Conservation (phyloP, 2,329 filamentous ascomycete species). For the Aureobasidium sp. region DNA sequence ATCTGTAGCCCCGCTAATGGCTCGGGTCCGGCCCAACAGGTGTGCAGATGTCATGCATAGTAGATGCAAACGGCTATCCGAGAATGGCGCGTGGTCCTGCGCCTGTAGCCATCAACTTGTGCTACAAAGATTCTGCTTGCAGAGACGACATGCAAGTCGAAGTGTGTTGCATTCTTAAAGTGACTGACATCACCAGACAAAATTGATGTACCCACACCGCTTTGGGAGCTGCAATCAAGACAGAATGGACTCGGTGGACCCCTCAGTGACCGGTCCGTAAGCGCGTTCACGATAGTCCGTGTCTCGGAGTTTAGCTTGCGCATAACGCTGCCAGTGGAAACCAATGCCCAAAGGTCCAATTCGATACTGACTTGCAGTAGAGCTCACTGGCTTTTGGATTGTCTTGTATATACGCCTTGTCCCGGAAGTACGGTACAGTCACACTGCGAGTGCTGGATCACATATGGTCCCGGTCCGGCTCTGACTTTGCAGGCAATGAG, state of each 20-base stretch:
- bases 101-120: not conserved
- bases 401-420: not conserved
- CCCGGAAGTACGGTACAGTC: not conserved
- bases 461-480: not conserved
- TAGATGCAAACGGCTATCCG: not conserved
- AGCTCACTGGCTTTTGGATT: not conserved
- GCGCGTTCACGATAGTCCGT: not conserved
- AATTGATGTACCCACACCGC: not conserved
- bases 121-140: not conserved
- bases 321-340: not conserved
- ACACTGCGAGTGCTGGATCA: not conserved
- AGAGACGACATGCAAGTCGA: not conserved
- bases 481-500: not conserved
- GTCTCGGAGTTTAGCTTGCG: not conserved
- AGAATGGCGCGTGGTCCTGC: not conserved
- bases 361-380: not conserved
- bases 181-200: not conserved
- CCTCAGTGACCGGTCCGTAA: not conserved
- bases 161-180: not conserved
- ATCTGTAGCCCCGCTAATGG: constrained; percentile 6
- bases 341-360: not conserved
- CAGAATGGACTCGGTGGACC: not conserved
- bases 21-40: not conserved
- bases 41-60: constrained; percentile 11
- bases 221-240: not conserved